Base-by-base conservation (phyloP, 208 protist species). In the Endotrypanum monterogeii region DNA sequence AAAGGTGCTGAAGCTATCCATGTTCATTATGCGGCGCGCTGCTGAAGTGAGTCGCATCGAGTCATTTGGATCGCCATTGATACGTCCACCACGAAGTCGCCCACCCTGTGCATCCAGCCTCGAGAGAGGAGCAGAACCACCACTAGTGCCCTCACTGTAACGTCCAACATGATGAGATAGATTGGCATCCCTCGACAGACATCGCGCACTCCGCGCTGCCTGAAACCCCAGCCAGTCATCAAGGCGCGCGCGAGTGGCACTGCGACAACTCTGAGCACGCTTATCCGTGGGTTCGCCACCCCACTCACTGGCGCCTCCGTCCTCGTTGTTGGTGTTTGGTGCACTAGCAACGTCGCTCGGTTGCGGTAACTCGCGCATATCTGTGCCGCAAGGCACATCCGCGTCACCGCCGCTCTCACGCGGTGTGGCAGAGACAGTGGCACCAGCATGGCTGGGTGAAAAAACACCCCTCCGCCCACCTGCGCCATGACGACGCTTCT, bases 1-100 rank as follows among this genome's bases (percentile, higher is more conserved):
- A 66, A 80, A 89, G 39, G 79, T 89, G 76, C 77, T 83, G 72
- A 87, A 89, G 46, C 73, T 69, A 55, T 91, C 86, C 86, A 91
- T 91, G 56, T 89, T 87, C 2, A 80, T 39, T 16, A 89, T 70
- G 28, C 63, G 50, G 6, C 76, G 74, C 8, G 74, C 84, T n/a
- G 67, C 39, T 16, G 77, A 44, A 55, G 39, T 70, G 6, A 73
- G 41, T 16, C 55, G 60, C 50, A 51, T 23, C 65, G 39, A 39
- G 25, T 44, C n/a, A 14, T 71, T 37, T 66, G 52, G n/a, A 4
- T 9, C 32, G 0, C 18, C 51, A 50, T 39, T 16, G 9, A 3
- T 9, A 56, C 18, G 44, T 2, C 41, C 0, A 6, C 7, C 30
- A 20, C 28, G 41, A 39, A 58, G 58, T 1, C 30, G 32, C 20